These are phyloP conservation scores for Asclepias syriaca DNA, from an alignment of 257 asterid genomes.

Conservation along the genomic window DNA sequence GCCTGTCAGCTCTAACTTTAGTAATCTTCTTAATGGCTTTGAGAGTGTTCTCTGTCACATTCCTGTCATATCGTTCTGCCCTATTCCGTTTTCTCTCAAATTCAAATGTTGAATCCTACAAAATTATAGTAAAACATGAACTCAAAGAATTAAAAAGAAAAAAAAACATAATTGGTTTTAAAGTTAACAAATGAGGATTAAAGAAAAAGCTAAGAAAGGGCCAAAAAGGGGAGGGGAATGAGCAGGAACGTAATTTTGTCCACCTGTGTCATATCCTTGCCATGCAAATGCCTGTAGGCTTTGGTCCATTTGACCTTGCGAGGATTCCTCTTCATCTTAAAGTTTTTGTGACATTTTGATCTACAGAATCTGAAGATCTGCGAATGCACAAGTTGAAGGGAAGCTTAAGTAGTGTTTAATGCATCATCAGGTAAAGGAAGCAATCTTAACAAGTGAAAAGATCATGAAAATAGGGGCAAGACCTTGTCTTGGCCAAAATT, in stretches of 20 bases:
- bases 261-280: constrained; percentile 97
- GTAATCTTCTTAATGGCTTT: constrained; percentile 74
- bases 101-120: constrained; percentile 84
- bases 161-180: not conserved
- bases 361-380: constrained; percentile 85
- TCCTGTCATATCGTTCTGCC: constrained; percentile 86
- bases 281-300: constrained; percentile 77
- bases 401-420: not conserved
- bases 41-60: constrained; percentile 54
- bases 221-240: too few relatives aligned
- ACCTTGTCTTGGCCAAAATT: not conserved
- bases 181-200: not conserved
- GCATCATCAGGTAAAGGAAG: not conserved
- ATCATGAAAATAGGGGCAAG: not conserved
- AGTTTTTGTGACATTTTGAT: constrained; percentile 88
- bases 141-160: not conserved
- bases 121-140: constrained; percentile 11
- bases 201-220: not conserved
- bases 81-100: constrained; percentile 87
- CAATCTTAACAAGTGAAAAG: not conserved
- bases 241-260: not conserved
- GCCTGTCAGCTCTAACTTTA: constrained; percentile 73
- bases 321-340: constrained; percentile 96
- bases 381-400: constrained; percentile 10
- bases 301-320: constrained; percentile 93